Base-by-base conservation (phyloP, 2,329 filamentous ascomycete species). In the Penicillium sp. region DNA sequence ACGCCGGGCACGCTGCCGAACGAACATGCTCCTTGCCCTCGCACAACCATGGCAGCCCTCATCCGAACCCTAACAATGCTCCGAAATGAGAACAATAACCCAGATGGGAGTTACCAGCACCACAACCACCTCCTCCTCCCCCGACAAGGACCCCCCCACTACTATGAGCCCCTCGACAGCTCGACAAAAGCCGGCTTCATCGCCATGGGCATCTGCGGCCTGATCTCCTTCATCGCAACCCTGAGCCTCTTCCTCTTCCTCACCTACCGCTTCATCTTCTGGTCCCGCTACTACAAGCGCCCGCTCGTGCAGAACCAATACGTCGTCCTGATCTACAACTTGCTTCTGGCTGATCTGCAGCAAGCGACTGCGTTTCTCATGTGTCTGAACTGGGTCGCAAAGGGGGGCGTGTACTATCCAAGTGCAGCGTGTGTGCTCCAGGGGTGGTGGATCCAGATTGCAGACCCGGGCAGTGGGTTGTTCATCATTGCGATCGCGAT, bases 281-380 rank as follows among this genome's bases (percentile, higher is more conserved):
- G 82, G 82, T 73, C 78, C 41, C 77, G 73, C 60, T 79, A 82
- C 64, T 82, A 83, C 65, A 79, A 78, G 57, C 73, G 77, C 62
- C 80, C 81, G 49, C 78, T 84, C 41, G 79, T 79, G 19, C 78
- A 82, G 68, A 85, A 85, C 65, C 82, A 85, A 72, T 84, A 82
- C 56, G 76, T 84, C 47, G 72, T 84, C 21, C 76, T 84, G 51
- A 83, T 84, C 67, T 84, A 82, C 71, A 83, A 84, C 62, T 74
- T 84, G 7, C 74, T 84, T 6, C 67, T 84, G 5, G 80, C 80
- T n/a, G 82, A 84, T 69, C 68, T 84, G 17, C 79, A 82, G 63
- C 82, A 84, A 69, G 76, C 81, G 0, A 71, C 82, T 17, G 79
- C 80, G 0, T 84, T 84, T 64, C 65, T 79, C 21, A 56, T 76